A percentile compares a stretch with the other conserved stretches of the same genome.
phyloP scores from a whole-genome alignment of 306 rosid genomes.

The Castanea mollissima region DNA sequence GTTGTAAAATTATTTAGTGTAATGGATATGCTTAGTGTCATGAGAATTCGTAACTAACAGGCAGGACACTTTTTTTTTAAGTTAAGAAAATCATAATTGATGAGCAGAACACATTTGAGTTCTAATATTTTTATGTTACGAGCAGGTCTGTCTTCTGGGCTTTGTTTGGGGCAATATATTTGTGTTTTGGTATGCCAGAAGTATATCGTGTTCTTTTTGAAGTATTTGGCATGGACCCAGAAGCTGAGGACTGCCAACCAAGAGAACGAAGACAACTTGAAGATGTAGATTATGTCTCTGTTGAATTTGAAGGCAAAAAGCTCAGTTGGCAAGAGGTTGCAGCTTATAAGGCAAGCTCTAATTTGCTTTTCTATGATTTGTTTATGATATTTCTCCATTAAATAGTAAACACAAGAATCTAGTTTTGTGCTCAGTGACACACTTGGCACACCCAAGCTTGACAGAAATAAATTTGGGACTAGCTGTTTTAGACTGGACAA shows the following conservation, averaged over 20 bases:
- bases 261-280: slow-evolving; percentile 83
- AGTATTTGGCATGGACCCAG: slow-evolving; percentile 96
- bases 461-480: not conserved
- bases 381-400: slow-evolving; percentile 12
- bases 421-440: not conserved
- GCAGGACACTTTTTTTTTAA: not conserved
- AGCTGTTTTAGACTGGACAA: not conserved
- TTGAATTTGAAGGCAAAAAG: slow-evolving; percentile 75
- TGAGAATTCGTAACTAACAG: not conserved
- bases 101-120: not conserved
- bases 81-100: not conserved
- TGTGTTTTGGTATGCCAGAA: slow-evolving; percentile 94
- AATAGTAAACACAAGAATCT: not conserved
- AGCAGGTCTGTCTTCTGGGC: slow-evolving; percentile 96
- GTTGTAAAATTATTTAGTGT: slow-evolving; percentile 1
- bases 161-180: slow-evolving; percentile 91
- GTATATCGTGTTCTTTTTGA: slow-evolving; percentile 96
- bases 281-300: slow-evolving; percentile 90
- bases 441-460: slow-evolving; percentile 11
- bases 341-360: slow-evolving; percentile 66
- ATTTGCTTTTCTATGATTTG: slow-evolving; percentile 16
- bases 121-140: slow-evolving; percentile 24
- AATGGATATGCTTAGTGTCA: slow-evolving; percentile 17
- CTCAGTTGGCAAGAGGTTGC: slow-evolving; percentile 94
- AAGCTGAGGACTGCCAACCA: slow-evolving; percentile 84